A percentile compares a stretch with the other conserved stretches of the same genome.
Evolutionary conservation across 2,329 filamentous ascomycete genomes (phyloP).

Genomic region (Microascus cirrosus): DNA sequence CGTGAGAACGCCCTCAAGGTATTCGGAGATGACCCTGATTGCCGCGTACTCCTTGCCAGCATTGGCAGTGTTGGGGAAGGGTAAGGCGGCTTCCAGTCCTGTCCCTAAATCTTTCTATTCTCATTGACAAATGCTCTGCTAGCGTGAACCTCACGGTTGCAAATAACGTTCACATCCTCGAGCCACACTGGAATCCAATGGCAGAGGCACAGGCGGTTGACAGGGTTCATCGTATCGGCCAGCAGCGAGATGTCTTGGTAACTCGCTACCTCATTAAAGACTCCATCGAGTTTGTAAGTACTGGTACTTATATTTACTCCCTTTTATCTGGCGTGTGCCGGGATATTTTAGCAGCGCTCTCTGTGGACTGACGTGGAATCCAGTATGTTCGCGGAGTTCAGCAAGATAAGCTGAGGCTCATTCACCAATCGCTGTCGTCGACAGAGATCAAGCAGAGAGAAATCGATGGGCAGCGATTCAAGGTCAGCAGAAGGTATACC

Average conservation of each 20-base stretch:
- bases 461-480: not conserved
- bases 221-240: constrained; percentile 33
- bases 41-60: constrained; percentile 17
- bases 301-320: too few species aligned
- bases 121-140: rapidly evolving
- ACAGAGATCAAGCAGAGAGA: not conserved
- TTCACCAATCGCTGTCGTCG: not conserved
- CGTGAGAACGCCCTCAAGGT: constrained; percentile 5
- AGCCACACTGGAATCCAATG: constrained; percentile 43
- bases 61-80: constrained; percentile 19
- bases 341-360: too few species aligned
- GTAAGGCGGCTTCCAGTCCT: too few species aligned
- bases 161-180: constrained; percentile 36
- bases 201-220: constrained; percentile 41
- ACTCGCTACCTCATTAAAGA: constrained; percentile 30
- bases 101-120: not conserved
- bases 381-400: constrained; percentile 1
- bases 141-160: constrained; percentile 37
- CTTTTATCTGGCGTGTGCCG: too few species aligned
- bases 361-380: not conserved
- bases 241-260: constrained; percentile 27
- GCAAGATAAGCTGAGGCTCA: not conserved
- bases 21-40: constrained; percentile 10
- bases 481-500: not conserved
- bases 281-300: constrained; percentile 30